Conservation (phyloP, 73 alveolate species). For the Paramecium sonneborni region DNA sequence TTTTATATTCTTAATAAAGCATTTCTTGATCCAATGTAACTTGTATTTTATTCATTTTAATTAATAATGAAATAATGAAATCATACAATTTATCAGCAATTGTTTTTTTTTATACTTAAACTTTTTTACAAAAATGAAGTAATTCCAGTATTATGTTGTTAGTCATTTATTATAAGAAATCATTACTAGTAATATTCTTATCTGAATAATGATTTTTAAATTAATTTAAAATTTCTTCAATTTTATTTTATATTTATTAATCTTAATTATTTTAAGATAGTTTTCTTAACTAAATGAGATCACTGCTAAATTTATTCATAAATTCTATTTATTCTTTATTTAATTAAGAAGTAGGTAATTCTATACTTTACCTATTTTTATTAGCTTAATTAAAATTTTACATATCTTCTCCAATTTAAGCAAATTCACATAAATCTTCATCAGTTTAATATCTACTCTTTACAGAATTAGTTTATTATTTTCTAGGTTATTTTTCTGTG, state of each 20-base stretch:
- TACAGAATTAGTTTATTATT: neutral
- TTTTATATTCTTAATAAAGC: neutral
- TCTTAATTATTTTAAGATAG: neutral
- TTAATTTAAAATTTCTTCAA: neutral
- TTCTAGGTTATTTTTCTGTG: neutral
- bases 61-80: neutral
- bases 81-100: constrained; percentile 47
- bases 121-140: neutral
- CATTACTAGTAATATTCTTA: neutral
- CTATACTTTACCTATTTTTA: neutral
- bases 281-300: neutral
- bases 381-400: neutral
- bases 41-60: neutral
- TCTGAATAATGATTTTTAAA: constrained; percentile 8
- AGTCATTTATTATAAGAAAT: constrained; percentile 32
- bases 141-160: neutral
- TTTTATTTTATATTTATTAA: neutral
- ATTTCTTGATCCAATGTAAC: constrained; percentile 11
- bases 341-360: neutral
- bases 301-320: neutral
- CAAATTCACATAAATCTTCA: constrained; percentile 55
- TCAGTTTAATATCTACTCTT: constrained; percentile 40
- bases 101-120: neutral
- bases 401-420: constrained; percentile 11
- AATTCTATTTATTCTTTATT: neutral